Evolutionary conservation across 2,329 filamentous ascomycete species (phyloP).

Genomic region (Claviceps africana): DNA sequence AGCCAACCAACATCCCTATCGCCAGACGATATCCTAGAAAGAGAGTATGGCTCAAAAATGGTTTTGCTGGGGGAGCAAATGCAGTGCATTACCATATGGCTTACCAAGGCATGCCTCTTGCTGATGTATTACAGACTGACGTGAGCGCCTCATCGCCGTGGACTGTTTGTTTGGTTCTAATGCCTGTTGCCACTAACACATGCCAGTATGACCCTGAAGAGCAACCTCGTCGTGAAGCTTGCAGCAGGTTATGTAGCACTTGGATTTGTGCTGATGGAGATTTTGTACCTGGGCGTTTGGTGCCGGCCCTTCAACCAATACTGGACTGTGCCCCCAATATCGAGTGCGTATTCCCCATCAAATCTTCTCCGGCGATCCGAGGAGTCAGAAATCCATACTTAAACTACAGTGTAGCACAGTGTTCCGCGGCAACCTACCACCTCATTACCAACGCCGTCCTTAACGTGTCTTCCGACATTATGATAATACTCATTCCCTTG

Average conservation of each 20-base stretch:
- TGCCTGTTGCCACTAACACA: not conserved
- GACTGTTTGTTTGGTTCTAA: not conserved
- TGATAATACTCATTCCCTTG: conserved; percentile 45
- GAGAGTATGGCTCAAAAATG: conserved; percentile 43
- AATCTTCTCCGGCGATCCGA: not conserved
- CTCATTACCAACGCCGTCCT: conserved; percentile 44
- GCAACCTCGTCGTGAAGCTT: conserved; percentile 33
- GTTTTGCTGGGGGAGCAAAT: conserved; percentile 47
- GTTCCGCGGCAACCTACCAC: conserved; percentile 41
- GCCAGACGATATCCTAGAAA: conserved; percentile 24
- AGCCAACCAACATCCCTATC: conserved; percentile 28
- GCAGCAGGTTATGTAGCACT: conserved; percentile 31
- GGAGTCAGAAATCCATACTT: not conserved
- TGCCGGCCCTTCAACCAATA: conserved; percentile 42
- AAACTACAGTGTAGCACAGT: conserved; percentile 30
- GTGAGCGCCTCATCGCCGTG: conserved; percentile 15
- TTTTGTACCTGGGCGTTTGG: conserved; percentile 36
- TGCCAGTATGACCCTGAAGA: conserved; percentile 29
- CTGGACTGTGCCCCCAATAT: conserved; percentile 40
- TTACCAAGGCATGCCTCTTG: conserved; percentile 41
- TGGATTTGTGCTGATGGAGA: conserved; percentile 36
- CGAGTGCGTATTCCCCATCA: conserved; percentile 19
- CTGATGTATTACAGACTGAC: conserved; percentile 43
- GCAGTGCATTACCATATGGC: conserved; percentile 45
- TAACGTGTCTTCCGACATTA: conserved; percentile 45